These are phyloP conservation scores for Candida ortonii DNA, from an alignment of 805 yeast species.

Conservation along the genomic window DNA sequence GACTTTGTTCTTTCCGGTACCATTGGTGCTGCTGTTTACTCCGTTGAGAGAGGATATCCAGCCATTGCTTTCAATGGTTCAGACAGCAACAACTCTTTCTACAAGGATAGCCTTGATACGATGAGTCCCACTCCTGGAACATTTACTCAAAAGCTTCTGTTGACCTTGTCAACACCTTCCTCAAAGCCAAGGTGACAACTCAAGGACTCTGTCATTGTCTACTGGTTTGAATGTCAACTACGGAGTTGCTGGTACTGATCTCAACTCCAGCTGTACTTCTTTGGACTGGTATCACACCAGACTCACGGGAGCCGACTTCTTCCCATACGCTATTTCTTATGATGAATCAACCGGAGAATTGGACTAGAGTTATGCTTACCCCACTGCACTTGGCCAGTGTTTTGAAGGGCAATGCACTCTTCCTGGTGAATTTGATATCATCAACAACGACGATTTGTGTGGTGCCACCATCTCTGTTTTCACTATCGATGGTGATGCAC, in stretches of 20 bases:
- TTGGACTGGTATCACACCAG: constrained; percentile 46
- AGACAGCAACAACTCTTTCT: constrained; percentile 50
- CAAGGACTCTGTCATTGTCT: constrained; percentile 41
- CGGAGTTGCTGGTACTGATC: constrained; percentile 45
- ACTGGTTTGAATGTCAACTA: constrained; percentile 49
- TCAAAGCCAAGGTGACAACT: constrained; percentile 40
- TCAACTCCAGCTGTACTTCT: constrained; percentile 35
- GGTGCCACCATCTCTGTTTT: constrained; percentile 43
- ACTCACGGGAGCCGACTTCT: constrained; percentile 40
- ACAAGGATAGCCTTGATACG: constrained; percentile 43
- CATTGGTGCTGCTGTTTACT: constrained; percentile 47
- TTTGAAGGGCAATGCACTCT: constrained; percentile 43
- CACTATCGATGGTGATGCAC: constrained; percentile 46
- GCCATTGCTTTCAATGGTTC: constrained; percentile 54
- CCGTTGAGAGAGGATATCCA: constrained; percentile 48
- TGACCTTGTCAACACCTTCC: constrained; percentile 39
- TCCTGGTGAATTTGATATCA: constrained; percentile 40
- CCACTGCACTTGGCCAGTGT: constrained; percentile 25
- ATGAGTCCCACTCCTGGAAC: constrained; percentile 40
- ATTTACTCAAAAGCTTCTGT: constrained; percentile 42
- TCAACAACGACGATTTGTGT: constrained; percentile 32
- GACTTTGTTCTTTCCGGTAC: constrained; percentile 48
- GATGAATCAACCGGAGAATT: constrained; percentile 39
- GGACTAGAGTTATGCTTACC: constrained; percentile 14
- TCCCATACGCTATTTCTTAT: constrained; percentile 33